These are phyloP conservation scores for Collybiopsis confluens DNA, from an alignment of 768 basidiomycete genomes.

Conservation along the genomic window DNA sequence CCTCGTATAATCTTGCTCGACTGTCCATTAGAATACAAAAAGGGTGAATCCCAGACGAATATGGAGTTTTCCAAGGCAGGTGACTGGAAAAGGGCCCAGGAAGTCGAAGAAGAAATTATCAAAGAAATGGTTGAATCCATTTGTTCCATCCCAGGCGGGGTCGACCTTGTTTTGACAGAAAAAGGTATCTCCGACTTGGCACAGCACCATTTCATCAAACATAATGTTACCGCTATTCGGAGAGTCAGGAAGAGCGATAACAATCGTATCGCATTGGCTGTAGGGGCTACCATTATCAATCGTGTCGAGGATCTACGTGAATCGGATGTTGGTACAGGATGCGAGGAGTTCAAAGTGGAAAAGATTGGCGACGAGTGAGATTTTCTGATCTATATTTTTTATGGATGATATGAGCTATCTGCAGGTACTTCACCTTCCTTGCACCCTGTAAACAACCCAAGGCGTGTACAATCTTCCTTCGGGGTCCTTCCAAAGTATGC, in stretches of 20 bases:
- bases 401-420: background rate
- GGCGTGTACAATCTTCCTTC: slow-evolving; percentile 96
- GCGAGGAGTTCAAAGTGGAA: slow-evolving; percentile 95
- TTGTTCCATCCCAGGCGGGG: slow-evolving; percentile 74
- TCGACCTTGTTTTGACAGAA: slow-evolving; percentile 93
- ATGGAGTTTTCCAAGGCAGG: slow-evolving; percentile 95
- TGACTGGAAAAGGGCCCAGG: slow-evolving; percentile 89
- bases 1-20: slow-evolving; percentile 88
- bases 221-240: slow-evolving; percentile 88
- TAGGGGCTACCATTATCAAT: slow-evolving; percentile 96
- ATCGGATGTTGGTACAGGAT: slow-evolving; percentile 85
- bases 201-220: slow-evolving; percentile 83
- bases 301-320: slow-evolving; percentile 93
- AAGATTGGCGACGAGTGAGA: slow-evolving; percentile 93
- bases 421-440: slow-evolving; percentile 94
- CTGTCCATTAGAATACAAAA: slow-evolving; percentile 98
- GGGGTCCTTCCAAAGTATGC: slow-evolving; percentile 97
- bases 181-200: slow-evolving; percentile 99
- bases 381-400: background rate
- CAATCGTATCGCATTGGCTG: slow-evolving; percentile 94
- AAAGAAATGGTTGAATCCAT: slow-evolving; percentile 80
- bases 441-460: slow-evolving; percentile 88
- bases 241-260: slow-evolving; percentile 99
- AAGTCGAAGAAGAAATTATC: slow-evolving; percentile 97
- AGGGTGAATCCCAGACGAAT: slow-evolving; percentile 97